Conservation (phyloP, 106 monocot genomes). For the Allium fistulosum region DNA sequence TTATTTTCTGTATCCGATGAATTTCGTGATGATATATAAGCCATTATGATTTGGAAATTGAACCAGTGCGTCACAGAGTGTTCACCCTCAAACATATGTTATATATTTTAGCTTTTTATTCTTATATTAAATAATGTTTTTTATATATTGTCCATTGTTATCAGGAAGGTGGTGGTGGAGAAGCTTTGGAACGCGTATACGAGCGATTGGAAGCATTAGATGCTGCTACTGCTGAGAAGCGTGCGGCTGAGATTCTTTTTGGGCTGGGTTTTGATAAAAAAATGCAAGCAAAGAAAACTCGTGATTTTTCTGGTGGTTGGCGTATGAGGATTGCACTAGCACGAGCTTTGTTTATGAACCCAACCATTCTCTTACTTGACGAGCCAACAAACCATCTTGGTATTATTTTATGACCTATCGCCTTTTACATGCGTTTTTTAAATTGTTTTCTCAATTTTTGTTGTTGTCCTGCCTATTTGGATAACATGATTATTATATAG, state of each 20-base stretch:
- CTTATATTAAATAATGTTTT: background rate
- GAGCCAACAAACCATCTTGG: conserved; percentile 99
- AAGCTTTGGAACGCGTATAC: conserved; percentile 57
- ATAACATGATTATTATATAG: no score
- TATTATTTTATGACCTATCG: conserved; percentile 12
- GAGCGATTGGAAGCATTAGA: conserved; percentile 94
- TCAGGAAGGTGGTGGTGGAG: conserved; percentile 74
- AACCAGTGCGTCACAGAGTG: no score
- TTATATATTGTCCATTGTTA: conserved; percentile 2
- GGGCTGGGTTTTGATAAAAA: conserved; percentile 89
- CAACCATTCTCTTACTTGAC: conserved; percentile 97
- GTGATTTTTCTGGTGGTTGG: conserved; percentile 98
- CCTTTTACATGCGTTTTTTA: no score
- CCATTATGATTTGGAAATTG: no score
- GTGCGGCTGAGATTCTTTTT: conserved; percentile 92
- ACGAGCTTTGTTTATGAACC: conserved; percentile 95
- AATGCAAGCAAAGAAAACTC: conserved; percentile 97
- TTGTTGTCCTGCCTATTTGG: no score
- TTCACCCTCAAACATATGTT: background rate
- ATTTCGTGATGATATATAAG: no score
- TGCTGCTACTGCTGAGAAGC: conserved; percentile 95
- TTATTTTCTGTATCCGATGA: no score
- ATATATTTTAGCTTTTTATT: background rate
- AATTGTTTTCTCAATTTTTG: no score
- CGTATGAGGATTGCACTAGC: conserved; percentile 99